Percentiles rank a stretch among this genome's conserved stretches.
Conservation (phyloP, 106 monocot genomes). For the Allium fistulosum region DNA sequence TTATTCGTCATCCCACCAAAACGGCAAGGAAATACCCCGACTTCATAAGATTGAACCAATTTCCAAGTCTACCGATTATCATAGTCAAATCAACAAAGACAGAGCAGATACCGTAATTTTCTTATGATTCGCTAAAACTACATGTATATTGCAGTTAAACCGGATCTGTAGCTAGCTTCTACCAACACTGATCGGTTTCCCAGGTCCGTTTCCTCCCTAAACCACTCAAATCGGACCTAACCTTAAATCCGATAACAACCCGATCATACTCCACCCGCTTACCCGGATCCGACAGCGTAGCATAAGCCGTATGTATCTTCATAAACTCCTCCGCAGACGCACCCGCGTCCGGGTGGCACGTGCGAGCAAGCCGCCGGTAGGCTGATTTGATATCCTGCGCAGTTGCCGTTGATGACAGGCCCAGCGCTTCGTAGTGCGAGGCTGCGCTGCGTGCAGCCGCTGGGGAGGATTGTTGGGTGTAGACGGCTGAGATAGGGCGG, state of each 20-base stretch:
- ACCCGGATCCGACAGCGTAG: conserved; percentile 63
- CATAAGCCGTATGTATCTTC: conserved; percentile 52
- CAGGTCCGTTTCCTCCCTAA: conserved; percentile 37
- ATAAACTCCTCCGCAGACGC: conserved; percentile 48
- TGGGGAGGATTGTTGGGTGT: neutral
- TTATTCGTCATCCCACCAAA: too few species aligned
- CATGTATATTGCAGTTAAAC: too few species aligned
- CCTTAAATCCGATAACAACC: neutral
- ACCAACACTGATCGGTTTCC: conserved; percentile 97
- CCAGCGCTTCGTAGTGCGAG: conserved; percentile 12
- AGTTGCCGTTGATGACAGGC: neutral
- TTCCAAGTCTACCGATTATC: too few species aligned
- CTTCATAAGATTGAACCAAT: too few species aligned
- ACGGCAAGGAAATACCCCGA: too few species aligned
- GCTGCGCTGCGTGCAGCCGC: neutral
- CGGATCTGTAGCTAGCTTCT: neutral
- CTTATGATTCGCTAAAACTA: too few species aligned
- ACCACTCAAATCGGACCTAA: neutral
- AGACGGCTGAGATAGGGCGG: conserved; percentile 1
- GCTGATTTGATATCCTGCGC: conserved; percentile 7
- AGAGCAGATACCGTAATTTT: too few species aligned
- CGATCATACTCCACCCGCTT: conserved; percentile 65
- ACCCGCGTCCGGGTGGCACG: conserved; percentile 14
- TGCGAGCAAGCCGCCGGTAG: conserved; percentile 10
- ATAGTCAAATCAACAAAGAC: too few species aligned